Evolutionary conservation across 345 rosid genomes (phyloP).

Genomic region (Pugionium cornutum): DNA sequence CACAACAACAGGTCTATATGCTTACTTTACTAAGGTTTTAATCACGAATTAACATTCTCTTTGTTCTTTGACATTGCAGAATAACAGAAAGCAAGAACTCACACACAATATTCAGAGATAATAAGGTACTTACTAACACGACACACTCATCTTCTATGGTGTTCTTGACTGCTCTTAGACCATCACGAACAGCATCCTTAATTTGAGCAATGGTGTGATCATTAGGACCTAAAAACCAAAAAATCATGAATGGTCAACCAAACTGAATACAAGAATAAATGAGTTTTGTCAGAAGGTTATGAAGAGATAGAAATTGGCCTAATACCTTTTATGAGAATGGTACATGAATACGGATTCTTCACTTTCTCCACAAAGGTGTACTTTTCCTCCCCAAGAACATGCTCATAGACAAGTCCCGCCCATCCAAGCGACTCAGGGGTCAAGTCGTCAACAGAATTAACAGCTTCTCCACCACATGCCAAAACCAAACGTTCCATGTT

Average conservation of each 20-base stretch:
- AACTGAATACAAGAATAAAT: too few species aligned
- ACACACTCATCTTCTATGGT: slow-evolving; percentile 94
- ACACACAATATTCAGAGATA: slow-evolving; percentile 6
- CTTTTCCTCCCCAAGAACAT: slow-evolving; percentile 87
- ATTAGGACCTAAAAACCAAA: slow-evolving; percentile 65
- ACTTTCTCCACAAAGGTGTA: slow-evolving; percentile 94
- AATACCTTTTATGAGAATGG: slow-evolving; percentile 88
- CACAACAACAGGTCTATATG: not conserved
- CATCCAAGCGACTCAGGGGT: slow-evolving; percentile 91
- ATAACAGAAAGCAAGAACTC: slow-evolving; percentile 5
- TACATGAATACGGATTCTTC: slow-evolving; percentile 84
- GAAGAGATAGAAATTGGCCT: not conserved
- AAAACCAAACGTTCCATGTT: slow-evolving; percentile 61
- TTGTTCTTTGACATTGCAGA: slow-evolving; percentile 19
- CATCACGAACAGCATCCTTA: slow-evolving; percentile 97
- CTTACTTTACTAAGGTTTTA: not conserved
- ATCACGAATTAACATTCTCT: slow-evolving; percentile 10
- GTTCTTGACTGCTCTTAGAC: slow-evolving; percentile 92
- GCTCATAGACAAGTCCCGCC: slow-evolving; percentile 97
- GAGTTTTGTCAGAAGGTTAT: too few species aligned
- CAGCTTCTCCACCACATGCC: slow-evolving; percentile 89
- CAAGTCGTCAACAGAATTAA: slow-evolving; percentile 81
- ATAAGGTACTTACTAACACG: slow-evolving; percentile 65
- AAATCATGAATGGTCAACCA: not conserved
- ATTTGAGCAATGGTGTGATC: slow-evolving; percentile 98